phyloP scores from a whole-genome alignment of 306 rosid species.

The Benincasa hispida region DNA sequence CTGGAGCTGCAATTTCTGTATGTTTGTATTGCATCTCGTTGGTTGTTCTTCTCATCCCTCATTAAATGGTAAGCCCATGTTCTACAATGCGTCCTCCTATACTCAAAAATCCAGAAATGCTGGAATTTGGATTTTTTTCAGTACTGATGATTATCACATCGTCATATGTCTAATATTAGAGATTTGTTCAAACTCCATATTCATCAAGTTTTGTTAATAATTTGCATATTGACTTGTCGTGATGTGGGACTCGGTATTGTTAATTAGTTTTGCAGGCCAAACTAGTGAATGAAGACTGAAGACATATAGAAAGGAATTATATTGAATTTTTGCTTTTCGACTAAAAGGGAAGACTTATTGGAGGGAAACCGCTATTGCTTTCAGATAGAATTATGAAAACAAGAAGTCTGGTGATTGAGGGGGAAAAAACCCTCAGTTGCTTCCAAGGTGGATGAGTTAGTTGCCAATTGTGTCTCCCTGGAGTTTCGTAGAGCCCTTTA shows the following conservation, averaged over 20 bases:
- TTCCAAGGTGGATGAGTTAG: not conserved
- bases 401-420: not conserved
- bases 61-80: constrained; percentile 38
- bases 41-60: constrained; percentile 57
- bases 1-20: constrained; percentile 44
- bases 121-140: not conserved
- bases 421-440: not conserved
- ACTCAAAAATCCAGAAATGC: not conserved
- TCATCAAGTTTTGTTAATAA: not conserved
- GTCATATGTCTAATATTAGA: not conserved
- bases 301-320: not conserved
- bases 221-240: not conserved
- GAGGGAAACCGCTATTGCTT: not conserved
- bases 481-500: not conserved
- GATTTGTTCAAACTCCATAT: not conserved
- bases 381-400: constrained; percentile 2
- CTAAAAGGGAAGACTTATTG: not conserved
- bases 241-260: not conserved
- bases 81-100: not conserved
- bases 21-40: constrained; percentile 50
- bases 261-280: not conserved
- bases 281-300: not conserved
- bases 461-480: constrained; percentile 2
- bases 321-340: not conserved
- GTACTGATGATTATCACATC: not conserved